Percentiles rank a stretch among this genome's conserved stretches.
phyloP scores from a whole-genome alignment of 129 eudicot genomes.

The Flaveria trinervia region DNA sequence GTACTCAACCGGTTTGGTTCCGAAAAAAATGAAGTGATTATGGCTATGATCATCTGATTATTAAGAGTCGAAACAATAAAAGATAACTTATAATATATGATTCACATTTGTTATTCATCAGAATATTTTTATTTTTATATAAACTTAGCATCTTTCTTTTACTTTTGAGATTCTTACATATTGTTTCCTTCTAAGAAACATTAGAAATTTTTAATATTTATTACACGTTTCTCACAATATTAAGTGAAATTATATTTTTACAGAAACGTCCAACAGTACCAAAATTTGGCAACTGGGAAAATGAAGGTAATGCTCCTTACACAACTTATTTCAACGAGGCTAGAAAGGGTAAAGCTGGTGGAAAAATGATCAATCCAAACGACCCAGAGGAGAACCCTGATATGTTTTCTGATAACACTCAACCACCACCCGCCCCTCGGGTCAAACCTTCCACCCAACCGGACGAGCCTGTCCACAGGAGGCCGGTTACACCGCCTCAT shows the following conservation, averaged over 20 bases:
- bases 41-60: no score
- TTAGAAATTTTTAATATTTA: no score
- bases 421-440: slow-evolving; percentile 37
- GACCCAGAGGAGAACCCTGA: slow-evolving; percentile 83
- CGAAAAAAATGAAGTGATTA: no score
- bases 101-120: no score
- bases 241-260: not conserved
- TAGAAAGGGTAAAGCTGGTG: slow-evolving; percentile 63
- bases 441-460: slow-evolving; percentile 35
- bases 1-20: no score
- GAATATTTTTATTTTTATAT: no score
- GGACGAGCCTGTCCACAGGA: slow-evolving; percentile 41
- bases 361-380: slow-evolving; percentile 83
- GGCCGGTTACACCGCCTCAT: slow-evolving; percentile 37
- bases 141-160: no score
- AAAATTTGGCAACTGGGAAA: slow-evolving; percentile 83
- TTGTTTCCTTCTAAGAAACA: no score
- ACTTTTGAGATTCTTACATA: no score
- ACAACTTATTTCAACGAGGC: slow-evolving; percentile 86
- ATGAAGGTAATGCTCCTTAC: slow-evolving; percentile 64
- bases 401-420: slow-evolving; percentile 40
- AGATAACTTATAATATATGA: no score
- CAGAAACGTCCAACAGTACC: slow-evolving; percentile 72
- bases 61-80: no score
- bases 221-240: not conserved